Conservation (phyloP, 371 early-diverging fungal genomes). For the Paraphysoderma sedebokerense region DNA sequence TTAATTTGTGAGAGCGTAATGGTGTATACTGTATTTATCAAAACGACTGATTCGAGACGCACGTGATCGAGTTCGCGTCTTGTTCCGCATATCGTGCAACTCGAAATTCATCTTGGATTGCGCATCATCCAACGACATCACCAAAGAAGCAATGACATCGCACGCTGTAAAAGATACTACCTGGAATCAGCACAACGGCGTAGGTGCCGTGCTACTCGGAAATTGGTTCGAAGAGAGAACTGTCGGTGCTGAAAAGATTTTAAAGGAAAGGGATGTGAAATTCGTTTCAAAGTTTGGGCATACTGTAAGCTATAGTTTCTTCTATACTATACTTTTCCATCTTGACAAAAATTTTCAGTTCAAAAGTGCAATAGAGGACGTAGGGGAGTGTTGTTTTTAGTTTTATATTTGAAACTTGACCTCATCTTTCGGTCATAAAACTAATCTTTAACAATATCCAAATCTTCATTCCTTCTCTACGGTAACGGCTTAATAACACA, state of each 20-base stretch:
- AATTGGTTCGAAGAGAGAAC: constrained; percentile 35
- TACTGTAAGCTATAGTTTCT: background rate
- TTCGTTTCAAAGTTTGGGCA: background rate
- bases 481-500: background rate
- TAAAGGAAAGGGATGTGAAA: background rate
- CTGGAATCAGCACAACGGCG: constrained; percentile 25
- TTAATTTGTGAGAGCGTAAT: too few species aligned
- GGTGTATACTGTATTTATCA: too few species aligned
- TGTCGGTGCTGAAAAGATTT: constrained; percentile 6
- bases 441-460: too few species aligned
- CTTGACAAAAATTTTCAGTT: background rate
- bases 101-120: too few species aligned
- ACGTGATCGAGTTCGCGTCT: too few species aligned
- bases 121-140: too few species aligned
- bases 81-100: too few species aligned
- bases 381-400: too few species aligned
- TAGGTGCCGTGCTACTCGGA: constrained; percentile 20
- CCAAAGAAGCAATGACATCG: too few species aligned
- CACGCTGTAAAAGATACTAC: constrained; percentile 3
- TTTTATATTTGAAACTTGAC: background rate
- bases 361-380: too few species aligned
- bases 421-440: background rate
- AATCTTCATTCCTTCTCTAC: too few species aligned
- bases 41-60: too few species aligned
- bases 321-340: background rate